Conservation (phyloP, 2,329 filamentous ascomycete genomes). For the Colletotrichum cuscutae region DNA sequence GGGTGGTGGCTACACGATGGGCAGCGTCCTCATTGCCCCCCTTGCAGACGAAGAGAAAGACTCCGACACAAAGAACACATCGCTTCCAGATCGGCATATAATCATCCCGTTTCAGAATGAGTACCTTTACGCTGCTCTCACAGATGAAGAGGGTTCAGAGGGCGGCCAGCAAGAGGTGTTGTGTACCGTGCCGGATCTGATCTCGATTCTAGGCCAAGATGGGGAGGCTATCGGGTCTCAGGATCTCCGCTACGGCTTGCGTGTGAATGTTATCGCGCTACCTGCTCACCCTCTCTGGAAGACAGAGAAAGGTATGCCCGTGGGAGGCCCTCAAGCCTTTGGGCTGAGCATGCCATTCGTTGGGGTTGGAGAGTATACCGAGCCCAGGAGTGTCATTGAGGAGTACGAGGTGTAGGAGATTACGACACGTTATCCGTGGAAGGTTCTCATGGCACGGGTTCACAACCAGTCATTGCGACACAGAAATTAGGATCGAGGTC, state of each 20-base stretch:
- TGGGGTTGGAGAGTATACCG: conserved; percentile 13
- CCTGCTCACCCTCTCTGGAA: conserved; percentile 62
- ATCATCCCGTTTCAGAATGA: conserved; percentile 56
- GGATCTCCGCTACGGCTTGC: conserved; percentile 61
- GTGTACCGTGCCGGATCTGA: conserved; percentile 49
- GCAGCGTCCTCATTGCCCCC: conserved; percentile 48
- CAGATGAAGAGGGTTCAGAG: conserved; percentile 44
- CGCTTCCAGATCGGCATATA: conserved; percentile 42
- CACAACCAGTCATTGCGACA: neutral
- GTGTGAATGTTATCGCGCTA: conserved; percentile 61
- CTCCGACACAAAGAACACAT: conserved; percentile 28
- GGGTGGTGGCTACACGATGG: conserved; percentile 53
- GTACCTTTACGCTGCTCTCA: conserved; percentile 49
- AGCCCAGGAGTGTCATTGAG: conserved; percentile 13
- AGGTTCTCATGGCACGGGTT: neutral
- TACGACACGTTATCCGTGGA: neutral
- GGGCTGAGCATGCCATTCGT: conserved; percentile 42
- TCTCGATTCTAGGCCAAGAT: conserved; percentile 51
- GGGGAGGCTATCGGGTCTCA: conserved; percentile 61
- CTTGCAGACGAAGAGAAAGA: conserved; percentile 42
- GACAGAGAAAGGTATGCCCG: conserved; percentile 45
- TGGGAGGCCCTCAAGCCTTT: conserved; percentile 48
- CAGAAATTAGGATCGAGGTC: no score
- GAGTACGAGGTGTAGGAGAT: neutral
- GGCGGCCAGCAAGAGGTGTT: conserved; percentile 42